Evolutionary conservation across 2,329 filamentous ascomycete genomes (phyloP).

Genomic region (Aschersonia sp.): DNA sequence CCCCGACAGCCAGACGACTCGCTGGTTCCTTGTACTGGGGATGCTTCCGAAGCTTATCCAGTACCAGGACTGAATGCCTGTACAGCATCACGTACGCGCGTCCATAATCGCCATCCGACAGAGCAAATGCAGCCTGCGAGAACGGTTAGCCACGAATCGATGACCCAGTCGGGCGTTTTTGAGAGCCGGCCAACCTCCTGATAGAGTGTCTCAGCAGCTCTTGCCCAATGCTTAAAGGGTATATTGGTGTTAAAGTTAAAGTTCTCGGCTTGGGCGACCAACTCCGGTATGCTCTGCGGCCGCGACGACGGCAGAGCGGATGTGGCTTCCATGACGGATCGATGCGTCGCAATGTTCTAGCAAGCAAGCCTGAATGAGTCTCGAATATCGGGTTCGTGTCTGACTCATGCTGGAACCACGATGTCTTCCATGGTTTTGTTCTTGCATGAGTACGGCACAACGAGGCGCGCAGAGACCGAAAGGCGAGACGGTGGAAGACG

Average conservation of each 20-base stretch:
- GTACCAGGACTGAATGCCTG: slow-evolving; percentile 72
- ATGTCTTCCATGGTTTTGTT: neutral
- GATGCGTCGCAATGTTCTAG: neutral
- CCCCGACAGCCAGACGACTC: slow-evolving; percentile 46
- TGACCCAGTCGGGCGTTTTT: neutral
- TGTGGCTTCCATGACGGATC: slow-evolving; percentile 12
- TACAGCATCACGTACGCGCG: slow-evolving; percentile 87
- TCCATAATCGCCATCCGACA: slow-evolving; percentile 72
- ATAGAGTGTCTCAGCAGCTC: slow-evolving; percentile 64
- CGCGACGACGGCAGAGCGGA: slow-evolving; percentile 21
- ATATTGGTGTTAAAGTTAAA: slow-evolving; percentile 73
- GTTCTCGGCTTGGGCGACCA: slow-evolving; percentile 59
- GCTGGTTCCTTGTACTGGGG: slow-evolving; percentile 58
- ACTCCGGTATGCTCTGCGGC: slow-evolving; percentile 61
- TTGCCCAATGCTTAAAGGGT: slow-evolving; percentile 66
- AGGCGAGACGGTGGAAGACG: too few species aligned
- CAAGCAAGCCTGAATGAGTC: too few species aligned
- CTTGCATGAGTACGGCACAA: neutral
- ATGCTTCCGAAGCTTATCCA: slow-evolving; percentile 61
- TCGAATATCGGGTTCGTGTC: neutral
- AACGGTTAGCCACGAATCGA: neutral
- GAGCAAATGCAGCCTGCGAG: slow-evolving; percentile 64
- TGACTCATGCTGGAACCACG: neutral
- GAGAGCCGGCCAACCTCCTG: slow-evolving; percentile 52
- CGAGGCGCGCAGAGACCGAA: too few species aligned